phyloP scores from a whole-genome alignment of 345 rosid genomes.

The Gossypium sturtianum region DNA sequence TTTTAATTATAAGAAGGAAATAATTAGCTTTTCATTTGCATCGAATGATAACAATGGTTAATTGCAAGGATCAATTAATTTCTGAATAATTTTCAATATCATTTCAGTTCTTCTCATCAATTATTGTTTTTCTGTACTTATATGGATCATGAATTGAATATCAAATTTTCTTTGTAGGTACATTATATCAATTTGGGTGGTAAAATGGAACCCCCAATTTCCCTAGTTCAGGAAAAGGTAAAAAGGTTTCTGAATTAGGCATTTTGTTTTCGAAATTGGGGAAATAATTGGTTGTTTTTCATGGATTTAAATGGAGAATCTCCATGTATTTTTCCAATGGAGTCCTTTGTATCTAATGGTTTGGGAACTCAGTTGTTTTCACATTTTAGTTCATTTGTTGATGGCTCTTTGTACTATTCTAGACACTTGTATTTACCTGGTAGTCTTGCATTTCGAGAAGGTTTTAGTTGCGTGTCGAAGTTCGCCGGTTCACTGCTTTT shows the following conservation, averaged over 20 bases:
- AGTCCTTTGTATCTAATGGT: constrained; percentile 35
- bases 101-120: neutral
- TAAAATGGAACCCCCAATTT: neutral
- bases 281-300: constrained; percentile 36
- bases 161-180: constrained; percentile 16
- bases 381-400: constrained; percentile 16
- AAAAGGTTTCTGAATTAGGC: constrained; percentile 15
- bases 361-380: constrained; percentile 39
- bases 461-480: constrained; percentile 55
- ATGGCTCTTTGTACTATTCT: constrained; percentile 16
- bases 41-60: neutral
- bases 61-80: too few species aligned
- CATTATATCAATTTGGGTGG: neutral
- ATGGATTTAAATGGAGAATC: constrained; percentile 46
- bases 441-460: constrained; percentile 45
- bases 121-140: neutral
- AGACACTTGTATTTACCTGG: constrained; percentile 37
- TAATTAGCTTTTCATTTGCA: neutral
- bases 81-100: neutral
- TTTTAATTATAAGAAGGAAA: neutral
- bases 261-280: constrained; percentile 22
- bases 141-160: neutral
- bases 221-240: constrained; percentile 1
- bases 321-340: constrained; percentile 40
- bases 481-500: constrained; percentile 48